Evolutionary conservation across 805 yeast genomes (phyloP).

Genomic region (Schizosaccharomyces cryophilus): DNA sequence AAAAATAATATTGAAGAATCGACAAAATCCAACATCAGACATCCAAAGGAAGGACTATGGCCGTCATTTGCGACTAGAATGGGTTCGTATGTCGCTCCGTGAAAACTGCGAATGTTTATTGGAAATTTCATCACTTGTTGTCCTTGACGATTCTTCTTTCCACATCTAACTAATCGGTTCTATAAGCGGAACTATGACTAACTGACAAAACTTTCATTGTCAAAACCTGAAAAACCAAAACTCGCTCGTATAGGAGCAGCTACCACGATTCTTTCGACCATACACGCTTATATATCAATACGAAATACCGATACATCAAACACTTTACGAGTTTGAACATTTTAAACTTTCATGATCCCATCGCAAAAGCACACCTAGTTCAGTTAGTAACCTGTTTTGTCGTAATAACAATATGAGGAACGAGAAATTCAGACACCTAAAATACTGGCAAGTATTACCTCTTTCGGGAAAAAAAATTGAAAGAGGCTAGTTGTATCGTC

Average conservation of each 20-base stretch:
- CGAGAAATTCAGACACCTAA: conserved; percentile 1
- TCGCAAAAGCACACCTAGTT: not conserved
- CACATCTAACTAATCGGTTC: no score
- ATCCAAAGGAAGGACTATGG: conserved; percentile 2
- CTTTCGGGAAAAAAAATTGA: not conserved
- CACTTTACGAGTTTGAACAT: not conserved
- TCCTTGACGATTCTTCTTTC: not conserved
- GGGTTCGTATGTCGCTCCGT: conserved; percentile 1
- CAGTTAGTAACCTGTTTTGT: not conserved
- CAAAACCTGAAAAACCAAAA: not conserved
- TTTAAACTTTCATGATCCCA: not conserved
- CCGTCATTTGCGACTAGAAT: not conserved
- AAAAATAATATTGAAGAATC: not conserved
- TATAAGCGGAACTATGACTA: no score
- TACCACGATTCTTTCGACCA: not conserved
- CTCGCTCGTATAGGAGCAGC: not conserved
- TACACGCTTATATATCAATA: not conserved
- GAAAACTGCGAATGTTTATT: conserved; percentile 1
- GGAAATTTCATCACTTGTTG: not conserved
- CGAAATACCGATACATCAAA: not conserved
- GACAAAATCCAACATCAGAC: not conserved
- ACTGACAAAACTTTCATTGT: no score
- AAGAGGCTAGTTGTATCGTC: not conserved
- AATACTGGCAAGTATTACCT: conserved; percentile 1
- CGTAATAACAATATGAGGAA: not conserved